Evolutionary conservation across 1,139 yeast genomes (phyloP), one percentile per base, ranked within the genome.

Genomic region (Candida freyschussii): DNA sequence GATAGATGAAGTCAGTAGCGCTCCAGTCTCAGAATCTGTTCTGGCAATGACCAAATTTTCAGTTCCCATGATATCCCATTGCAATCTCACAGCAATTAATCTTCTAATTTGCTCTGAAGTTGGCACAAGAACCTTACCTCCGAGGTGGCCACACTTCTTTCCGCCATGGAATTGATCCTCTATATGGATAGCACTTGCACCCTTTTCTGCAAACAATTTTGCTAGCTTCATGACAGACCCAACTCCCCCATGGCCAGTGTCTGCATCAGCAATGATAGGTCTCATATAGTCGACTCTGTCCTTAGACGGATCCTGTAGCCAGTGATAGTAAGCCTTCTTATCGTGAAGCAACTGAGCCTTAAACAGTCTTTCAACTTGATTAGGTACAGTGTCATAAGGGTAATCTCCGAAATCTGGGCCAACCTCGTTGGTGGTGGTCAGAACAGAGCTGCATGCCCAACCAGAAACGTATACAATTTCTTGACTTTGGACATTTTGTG

Each of bases 141-240:
- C 73, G 29, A 75, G 56, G 49, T 75, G 82, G 3, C 82, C 81
- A 54, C 81, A 76, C 49, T 75, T 72, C 56, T 76, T 77, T 30
- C 79, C 78, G 21, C 82, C 83, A 43, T 73, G 79, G 25, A 75
- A 60, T 51, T 75, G 80, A 52, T 76, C 83, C 44, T 76, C 83
- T 19, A 75, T 56, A 50, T 76, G 83, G 30, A 76, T 71, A 26
- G 74, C 81, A 9, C 82, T 77, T 3, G 81, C 81, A 15, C 83
- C 83, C 16, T 68, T 62, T 51, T 77, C 83, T 13, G 77, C 80
- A 57, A 76, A 77, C 33, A 75, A 51, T 51, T 77, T 77, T 24
- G 81, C 77, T 29, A 73, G 56, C 50, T 76, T 76, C 77, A 75
- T 73, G 13, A 76, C 78, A 0, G 81, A 69, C 3, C 78, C 73